Evolutionary conservation across 2,329 filamentous ascomycete species (phyloP), one percentile per base, ranked within the genome.

Genomic region (Dactylella cylindrospora): DNA sequence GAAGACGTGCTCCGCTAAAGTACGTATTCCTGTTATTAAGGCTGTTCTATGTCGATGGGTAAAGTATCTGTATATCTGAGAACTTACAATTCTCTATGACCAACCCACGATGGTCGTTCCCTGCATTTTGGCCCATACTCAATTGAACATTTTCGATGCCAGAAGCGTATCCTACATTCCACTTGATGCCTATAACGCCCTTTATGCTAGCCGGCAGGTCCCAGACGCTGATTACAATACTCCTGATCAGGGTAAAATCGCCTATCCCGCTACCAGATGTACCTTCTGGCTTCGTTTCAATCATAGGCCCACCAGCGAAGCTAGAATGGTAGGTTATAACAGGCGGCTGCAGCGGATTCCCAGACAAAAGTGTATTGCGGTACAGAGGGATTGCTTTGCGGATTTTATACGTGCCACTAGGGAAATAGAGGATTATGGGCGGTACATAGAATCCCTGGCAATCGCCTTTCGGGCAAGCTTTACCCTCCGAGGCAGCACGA

Each of bases 401-500:
- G 12, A 52, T 31, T 5, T 43, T 29, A 5, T 52, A 52, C 5
- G 25, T 32, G 6, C 49, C 49, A 5, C 33, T 28, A 5, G 49
- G 49, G 31, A 52, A 44, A n/a, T 52, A 52, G n/a, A 52, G 29
- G 12, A 52, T 23, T 4, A 39, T 43, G 28, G 49, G 49, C 8
- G 49, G 49, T 12, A 52, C 31, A 9, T 52, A 52, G 49, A 28
- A 52, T 23, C 32, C 40, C 26, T 52, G n/a, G 10, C 49, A 52
- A 13, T 44, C 38, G 19, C 29, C 17, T 1, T 22, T 26, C 17
- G 26, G 26, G 22, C 49, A 52, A 12, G 29, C 28, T 23, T 52
- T 52, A 0, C 29, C 49, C 19, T 52, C 49, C 7, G 38, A 26
- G 5, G 44, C 10, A 8, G 38, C 49, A 35, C 49, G 29, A 10